A percentile compares a stretch with the other conserved stretches of the same genome.
These are phyloP conservation scores for Penicillium sp. DNA, from an alignment of 2,329 filamentous ascomycete genomes.

Conservation along the genomic window DNA sequence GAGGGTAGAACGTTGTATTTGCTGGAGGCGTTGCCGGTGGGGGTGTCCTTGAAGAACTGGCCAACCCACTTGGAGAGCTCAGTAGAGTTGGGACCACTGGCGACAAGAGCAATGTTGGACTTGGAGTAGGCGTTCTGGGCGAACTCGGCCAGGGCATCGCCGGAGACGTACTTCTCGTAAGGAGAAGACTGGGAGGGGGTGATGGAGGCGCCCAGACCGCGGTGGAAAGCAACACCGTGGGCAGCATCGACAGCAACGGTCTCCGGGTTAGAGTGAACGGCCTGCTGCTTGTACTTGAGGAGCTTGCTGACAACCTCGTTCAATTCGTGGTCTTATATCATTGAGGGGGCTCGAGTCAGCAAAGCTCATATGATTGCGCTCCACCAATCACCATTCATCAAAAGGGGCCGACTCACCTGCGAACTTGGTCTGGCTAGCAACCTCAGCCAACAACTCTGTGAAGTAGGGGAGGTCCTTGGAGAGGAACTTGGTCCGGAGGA, in stretches of 20 bases:
- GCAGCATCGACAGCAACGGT: constrained; percentile 80
- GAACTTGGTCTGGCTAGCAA: constrained; percentile 84
- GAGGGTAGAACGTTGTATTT: constrained; percentile 57
- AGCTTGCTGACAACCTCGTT: constrained; percentile 79
- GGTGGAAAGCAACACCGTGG: constrained; percentile 87
- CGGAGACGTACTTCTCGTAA: constrained; percentile 71
- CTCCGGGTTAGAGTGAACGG: constrained; percentile 60
- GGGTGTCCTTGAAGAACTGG: constrained; percentile 80
- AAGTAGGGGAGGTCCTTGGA: constrained; percentile 96
- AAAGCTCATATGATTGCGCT: constrained; percentile 5
- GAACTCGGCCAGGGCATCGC: constrained; percentile 70
- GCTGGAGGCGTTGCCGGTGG: constrained; percentile 50
- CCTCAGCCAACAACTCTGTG: constrained; percentile 89
- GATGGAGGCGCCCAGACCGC: constrained; percentile 77
- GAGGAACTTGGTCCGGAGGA: constrained; percentile 92
- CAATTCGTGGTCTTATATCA: constrained; percentile 73
- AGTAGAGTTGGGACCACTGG: constrained; percentile 75
- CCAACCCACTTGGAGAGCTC: constrained; percentile 85
- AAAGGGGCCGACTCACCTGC: constrained; percentile 51
- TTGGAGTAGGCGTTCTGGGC: constrained; percentile 79
- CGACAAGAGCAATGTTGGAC: constrained; percentile 85
- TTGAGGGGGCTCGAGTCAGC: constrained; percentile 13
- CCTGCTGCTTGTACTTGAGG: constrained; percentile 74
- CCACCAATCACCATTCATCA: constrained; percentile 1
- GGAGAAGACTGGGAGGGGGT: constrained; percentile 70